phyloP scores from a whole-genome alignment of 2,329 filamentous ascomycete genomes.

The Pseudovirgaria hyperparasitica region DNA sequence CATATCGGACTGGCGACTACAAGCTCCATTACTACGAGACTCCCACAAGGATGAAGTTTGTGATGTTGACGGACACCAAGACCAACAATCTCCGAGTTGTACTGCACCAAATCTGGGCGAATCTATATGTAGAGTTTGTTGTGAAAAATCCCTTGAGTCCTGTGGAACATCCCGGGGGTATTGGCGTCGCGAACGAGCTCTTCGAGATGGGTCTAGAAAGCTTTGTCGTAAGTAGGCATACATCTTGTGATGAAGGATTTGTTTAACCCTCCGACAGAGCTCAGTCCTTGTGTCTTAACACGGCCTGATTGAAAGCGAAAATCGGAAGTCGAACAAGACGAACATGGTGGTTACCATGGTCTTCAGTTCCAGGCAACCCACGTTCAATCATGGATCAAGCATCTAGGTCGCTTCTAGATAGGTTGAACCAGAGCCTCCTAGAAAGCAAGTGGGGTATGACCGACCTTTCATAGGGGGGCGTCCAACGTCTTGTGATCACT shows the following conservation, averaged over 20 bases:
- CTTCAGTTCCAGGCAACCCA: too few relatives aligned
- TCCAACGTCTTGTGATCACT: too few relatives aligned
- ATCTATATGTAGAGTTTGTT: constrained; percentile 89
- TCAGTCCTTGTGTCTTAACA: too few relatives aligned
- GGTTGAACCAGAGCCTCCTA: too few relatives aligned
- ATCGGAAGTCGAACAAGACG: too few relatives aligned
- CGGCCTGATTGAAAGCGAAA: too few relatives aligned
- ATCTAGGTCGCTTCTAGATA: too few relatives aligned
- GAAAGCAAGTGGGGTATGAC: too few relatives aligned
- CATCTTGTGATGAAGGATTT: constrained; percentile 1
- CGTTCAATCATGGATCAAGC: too few relatives aligned
- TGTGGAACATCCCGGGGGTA: constrained; percentile 45
- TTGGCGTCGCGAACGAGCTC: constrained; percentile 52
- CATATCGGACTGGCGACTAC: constrained; percentile 86
- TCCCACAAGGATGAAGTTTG: constrained; percentile 86
- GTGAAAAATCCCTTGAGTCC: constrained; percentile 53
- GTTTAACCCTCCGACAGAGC: too few relatives aligned
- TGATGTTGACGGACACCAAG: constrained; percentile 86
- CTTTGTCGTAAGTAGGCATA: constrained; percentile 49
- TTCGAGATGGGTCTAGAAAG: constrained; percentile 59
- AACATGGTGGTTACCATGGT: too few relatives aligned
- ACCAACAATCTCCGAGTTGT: constrained; percentile 87
- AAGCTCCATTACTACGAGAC: constrained; percentile 99
- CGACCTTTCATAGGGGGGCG: too few relatives aligned
- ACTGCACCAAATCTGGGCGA: constrained; percentile 96